Evolutionary conservation across 169 alveolate genomes (phyloP).

Genomic region (Cryptosporidium muris): DNA sequence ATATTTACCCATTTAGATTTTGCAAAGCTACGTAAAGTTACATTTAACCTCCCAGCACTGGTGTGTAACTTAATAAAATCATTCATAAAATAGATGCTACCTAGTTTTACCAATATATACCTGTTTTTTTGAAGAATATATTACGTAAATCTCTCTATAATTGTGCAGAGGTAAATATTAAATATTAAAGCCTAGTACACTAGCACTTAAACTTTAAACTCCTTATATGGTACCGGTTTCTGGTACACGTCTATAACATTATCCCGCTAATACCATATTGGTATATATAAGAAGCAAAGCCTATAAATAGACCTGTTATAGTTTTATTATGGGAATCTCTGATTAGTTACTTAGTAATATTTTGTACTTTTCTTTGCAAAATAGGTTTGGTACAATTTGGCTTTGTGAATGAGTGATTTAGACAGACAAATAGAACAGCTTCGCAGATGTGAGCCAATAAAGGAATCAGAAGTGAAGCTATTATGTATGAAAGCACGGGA

Average conservation of each 20-base stretch:
- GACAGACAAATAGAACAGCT: constrained; percentile 92
- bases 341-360: too few relatives aligned
- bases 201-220: neutral
- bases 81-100: constrained; percentile 4
- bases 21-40: constrained; percentile 6
- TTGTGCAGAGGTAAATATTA: neutral
- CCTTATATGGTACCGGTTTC: neutral
- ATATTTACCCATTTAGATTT: constrained; percentile 6
- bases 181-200: neutral
- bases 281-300: neutral
- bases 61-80: constrained; percentile 5
- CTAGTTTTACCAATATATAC: neutral
- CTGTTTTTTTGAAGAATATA: neutral
- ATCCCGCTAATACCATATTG: neutral
- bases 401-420: constrained; percentile 79
- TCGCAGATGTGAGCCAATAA: constrained; percentile 91
- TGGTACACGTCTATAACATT: neutral
- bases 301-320: neutral
- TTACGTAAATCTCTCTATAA: neutral
- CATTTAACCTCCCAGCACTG: constrained; percentile 26
- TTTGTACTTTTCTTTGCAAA: too few relatives aligned
- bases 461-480: constrained; percentile 93
- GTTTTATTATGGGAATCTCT: neutral
- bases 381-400: too few relatives aligned
- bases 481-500: constrained; percentile 96